These are phyloP conservation scores for Chaetomiaceae sp. DNA, from an alignment of 2,329 filamentous ascomycete genomes.

Conservation along the genomic window DNA sequence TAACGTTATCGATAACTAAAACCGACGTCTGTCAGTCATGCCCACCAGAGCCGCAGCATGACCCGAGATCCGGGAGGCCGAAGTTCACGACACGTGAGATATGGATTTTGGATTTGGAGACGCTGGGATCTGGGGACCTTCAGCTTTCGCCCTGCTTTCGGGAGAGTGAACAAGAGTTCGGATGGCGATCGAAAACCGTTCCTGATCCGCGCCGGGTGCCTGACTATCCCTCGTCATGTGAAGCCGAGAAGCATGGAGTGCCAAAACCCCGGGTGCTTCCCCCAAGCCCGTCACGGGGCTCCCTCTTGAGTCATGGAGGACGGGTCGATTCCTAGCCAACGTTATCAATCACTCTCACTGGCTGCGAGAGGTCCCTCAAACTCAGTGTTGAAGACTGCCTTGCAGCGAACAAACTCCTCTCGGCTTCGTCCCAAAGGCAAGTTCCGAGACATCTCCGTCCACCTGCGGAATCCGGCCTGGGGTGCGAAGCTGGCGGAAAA, in stretches of 20 bases:
- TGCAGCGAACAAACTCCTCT: no score
- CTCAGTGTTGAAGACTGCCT: no score
- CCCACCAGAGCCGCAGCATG: background rate
- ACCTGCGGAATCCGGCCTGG: constrained; percentile 4
- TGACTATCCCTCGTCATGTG: constrained; percentile 14
- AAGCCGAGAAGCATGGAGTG: background rate
- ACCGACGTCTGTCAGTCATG: no score
- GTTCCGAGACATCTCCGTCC: constrained; percentile 11
- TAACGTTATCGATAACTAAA: no score
- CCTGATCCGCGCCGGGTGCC: constrained; percentile 20
- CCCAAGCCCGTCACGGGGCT: background rate
- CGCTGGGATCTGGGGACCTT: background rate
- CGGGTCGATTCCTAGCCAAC: no score
- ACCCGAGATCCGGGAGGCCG: constrained; percentile 6
- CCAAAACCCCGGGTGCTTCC: no score
- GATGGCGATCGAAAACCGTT: constrained; percentile 12
- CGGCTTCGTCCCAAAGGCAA: background rate
- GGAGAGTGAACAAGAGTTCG: background rate
- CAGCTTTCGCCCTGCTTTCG: no score
- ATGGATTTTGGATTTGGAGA: background rate
- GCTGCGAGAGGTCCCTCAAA: no score
- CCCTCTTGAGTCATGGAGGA: constrained; percentile 1
- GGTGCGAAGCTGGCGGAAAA: background rate
- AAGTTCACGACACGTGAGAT: constrained; percentile 4
- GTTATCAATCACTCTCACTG: no score